Percentiles rank a stretch among this genome's conserved stretches.
Evolutionary conservation across 2,329 filamentous ascomycete species (phyloP).

Genomic region (Penicillium sp.): DNA sequence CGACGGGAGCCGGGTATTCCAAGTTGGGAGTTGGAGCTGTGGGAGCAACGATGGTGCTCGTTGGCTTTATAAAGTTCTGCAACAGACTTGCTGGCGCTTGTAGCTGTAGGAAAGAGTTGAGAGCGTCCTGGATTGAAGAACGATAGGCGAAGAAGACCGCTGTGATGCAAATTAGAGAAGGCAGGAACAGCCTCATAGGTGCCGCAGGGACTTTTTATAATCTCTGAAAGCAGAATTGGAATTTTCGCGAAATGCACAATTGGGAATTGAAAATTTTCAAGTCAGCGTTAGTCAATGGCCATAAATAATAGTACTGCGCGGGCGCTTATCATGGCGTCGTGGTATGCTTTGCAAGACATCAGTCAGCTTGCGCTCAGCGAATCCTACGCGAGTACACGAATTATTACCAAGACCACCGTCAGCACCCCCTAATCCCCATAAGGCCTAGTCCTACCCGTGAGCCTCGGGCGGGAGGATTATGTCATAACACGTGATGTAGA

Average conservation of each 20-base stretch:
- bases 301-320: too few species aligned
- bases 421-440: too few species aligned
- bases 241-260: conserved; percentile 26
- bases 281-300: conserved; percentile 32
- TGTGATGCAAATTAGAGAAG: conserved; percentile 39
- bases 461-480: too few species aligned
- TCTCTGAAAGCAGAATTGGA: neutral
- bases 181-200: conserved; percentile 38
- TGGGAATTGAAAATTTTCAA: conserved; percentile 2
- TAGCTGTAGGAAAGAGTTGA: conserved; percentile 20
- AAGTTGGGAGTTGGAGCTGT: conserved; percentile 5
- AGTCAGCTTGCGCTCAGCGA: conserved; percentile 20
- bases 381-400: conserved; percentile 2
- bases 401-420: conserved; percentile 28
- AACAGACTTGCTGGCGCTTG: conserved; percentile 17
- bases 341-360: conserved; percentile 28
- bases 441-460: too few species aligned
- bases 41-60: conserved; percentile 8
- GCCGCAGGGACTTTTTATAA: conserved; percentile 32
- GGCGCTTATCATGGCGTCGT: too few species aligned
- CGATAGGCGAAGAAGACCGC: conserved; percentile 32
- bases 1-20: conserved; percentile 7
- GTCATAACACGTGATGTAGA: too few species aligned
- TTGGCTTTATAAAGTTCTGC: conserved; percentile 14
- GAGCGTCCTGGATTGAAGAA: conserved; percentile 20